Evolutionary conservation across 257 asterid genomes (phyloP).

Genomic region (Vinca minor): DNA sequence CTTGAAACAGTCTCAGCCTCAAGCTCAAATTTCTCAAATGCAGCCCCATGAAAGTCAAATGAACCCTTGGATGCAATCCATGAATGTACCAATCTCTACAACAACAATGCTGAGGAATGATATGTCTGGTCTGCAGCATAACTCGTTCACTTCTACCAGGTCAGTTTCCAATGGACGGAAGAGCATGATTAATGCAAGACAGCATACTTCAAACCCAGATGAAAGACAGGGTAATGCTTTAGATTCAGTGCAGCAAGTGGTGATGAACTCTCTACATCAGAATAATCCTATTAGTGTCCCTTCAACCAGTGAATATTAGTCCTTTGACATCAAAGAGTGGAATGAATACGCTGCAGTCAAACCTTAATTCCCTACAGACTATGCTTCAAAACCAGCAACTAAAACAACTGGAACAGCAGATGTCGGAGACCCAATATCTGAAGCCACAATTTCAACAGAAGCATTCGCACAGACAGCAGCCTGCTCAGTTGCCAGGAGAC

Average conservation of each 20-base stretch:
- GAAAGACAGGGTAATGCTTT: conserved; percentile 61
- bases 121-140: conserved; percentile 62
- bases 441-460: conserved; percentile 70
- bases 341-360: conserved; percentile 46
- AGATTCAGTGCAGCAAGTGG: conserved; percentile 69
- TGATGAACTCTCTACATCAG: conserved; percentile 69
- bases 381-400: conserved; percentile 66
- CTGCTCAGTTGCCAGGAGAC: conserved; percentile 43
- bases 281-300: conserved; percentile 61
- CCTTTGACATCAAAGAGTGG: conserved; percentile 61
- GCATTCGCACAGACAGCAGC: conserved; percentile 53
- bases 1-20: conserved; percentile 74
- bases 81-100: conserved; percentile 48
- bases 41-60: conserved; percentile 63
- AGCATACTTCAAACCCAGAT: conserved; percentile 54
- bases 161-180: conserved; percentile 58
- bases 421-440: conserved; percentile 54
- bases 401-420: conserved; percentile 68
- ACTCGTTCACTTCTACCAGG: conserved; percentile 42
- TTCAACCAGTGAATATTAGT: conserved; percentile 61
- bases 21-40: conserved; percentile 52
- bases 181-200: conserved; percentile 49
- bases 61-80: conserved; percentile 63
- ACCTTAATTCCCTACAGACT: conserved; percentile 50
- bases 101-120: conserved; percentile 45